A percentile compares a stretch with the other conserved stretches of the same genome.
Evolutionary conservation across 371 early-diverging fungal genomes (phyloP).

Genomic region (Rhizopus stolonifer): DNA sequence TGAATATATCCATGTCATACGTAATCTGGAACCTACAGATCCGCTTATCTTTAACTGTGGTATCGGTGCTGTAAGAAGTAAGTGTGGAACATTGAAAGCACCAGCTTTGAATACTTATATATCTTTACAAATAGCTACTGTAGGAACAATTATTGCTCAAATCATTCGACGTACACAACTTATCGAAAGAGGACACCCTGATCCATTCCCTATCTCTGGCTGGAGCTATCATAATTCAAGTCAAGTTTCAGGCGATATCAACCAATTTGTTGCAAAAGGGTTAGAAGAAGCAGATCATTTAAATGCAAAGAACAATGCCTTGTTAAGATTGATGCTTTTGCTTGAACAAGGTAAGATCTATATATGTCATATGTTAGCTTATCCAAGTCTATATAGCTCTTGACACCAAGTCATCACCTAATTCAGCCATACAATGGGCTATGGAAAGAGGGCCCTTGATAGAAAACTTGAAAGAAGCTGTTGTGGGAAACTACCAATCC

Average conservation of each 20-base stretch:
- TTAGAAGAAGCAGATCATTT: constrained; percentile 48
- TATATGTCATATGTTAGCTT: not conserved
- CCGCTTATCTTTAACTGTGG: constrained; percentile 75
- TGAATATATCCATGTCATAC: constrained; percentile 63
- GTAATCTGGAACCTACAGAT: constrained; percentile 44
- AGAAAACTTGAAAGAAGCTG: constrained; percentile 61
- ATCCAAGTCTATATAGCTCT: constrained; percentile 22
- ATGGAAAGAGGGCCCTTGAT: constrained; percentile 53
- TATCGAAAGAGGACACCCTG: constrained; percentile 38
- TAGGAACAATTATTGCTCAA: constrained; percentile 62
- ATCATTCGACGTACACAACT: constrained; percentile 60
- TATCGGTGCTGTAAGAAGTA: constrained; percentile 72
- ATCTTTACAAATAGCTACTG: constrained; percentile 48
- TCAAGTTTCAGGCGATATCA: constrained; percentile 23
- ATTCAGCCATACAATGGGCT: constrained; percentile 63
- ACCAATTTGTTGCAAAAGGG: constrained; percentile 22
- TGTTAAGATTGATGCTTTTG: constrained; percentile 56
- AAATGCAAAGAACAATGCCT: constrained; percentile 50
- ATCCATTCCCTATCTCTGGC: constrained; percentile 51
- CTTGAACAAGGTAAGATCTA: constrained; percentile 53
- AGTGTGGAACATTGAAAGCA: constrained; percentile 21
- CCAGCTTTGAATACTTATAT: not conserved
- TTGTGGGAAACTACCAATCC: constrained; percentile 64
- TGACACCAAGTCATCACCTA: constrained; percentile 33
- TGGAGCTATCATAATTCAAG: constrained; percentile 21